Percentiles rank a stretch among this genome's conserved stretches.
phyloP scores from a whole-genome alignment of 306 rosid genomes.

The Prunus kanzakura region DNA sequence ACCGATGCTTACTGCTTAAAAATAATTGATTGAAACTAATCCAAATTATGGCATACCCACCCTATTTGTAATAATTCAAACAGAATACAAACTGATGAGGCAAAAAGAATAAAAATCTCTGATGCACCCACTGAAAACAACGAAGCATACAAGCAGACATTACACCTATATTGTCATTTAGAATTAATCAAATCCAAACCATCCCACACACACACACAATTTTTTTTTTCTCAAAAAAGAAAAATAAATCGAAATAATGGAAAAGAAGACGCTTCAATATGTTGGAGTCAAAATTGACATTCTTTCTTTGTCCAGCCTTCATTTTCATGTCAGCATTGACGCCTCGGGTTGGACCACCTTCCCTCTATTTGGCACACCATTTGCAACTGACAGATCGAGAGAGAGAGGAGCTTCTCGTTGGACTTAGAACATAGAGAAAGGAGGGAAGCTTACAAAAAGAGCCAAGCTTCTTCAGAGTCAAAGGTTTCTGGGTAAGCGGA shows the following conservation, averaged over 20 bases:
- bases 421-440: no score
- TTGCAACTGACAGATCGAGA: background rate
- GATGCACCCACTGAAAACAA: background rate
- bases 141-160: background rate
- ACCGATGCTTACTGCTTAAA: no score
- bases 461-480: no score
- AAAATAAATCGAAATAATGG: background rate
- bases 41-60: no score
- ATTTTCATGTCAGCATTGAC: conserved; percentile 2
- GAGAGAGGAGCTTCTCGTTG: no score
- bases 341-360: background rate
- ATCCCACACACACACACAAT: no score
- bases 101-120: background rate
- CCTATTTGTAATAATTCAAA: background rate
- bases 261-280: background rate
- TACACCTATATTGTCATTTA: no score
- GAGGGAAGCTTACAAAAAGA: no score
- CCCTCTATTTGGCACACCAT: background rate
- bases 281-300: background rate
- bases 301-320: no score
- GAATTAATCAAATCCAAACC: no score
- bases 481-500: background rate
- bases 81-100: background rate
- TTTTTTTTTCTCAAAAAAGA: background rate
- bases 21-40: no score